Evolutionary conservation across 345 rosid species (phyloP).

Genomic region (Acer campestre): DNA sequence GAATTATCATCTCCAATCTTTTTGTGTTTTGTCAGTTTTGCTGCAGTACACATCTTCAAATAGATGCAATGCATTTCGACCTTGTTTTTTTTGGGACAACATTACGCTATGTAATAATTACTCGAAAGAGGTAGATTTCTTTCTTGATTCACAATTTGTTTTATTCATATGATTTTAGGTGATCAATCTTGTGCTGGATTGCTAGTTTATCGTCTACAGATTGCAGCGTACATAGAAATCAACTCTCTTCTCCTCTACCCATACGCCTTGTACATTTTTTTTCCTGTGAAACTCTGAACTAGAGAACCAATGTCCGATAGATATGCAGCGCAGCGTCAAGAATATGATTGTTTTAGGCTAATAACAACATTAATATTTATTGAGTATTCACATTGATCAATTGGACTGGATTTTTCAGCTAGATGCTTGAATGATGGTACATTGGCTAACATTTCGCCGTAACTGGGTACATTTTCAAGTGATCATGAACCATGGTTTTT

Average conservation of each 20-base stretch:
- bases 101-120: neutral
- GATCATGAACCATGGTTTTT: neutral
- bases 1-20: neutral
- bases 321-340: neutral
- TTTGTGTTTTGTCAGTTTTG: neutral
- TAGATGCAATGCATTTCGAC: conserved; percentile 6
- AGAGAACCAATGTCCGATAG: neutral
- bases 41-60: neutral
- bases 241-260: neutral
- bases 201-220: neutral
- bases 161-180: neutral
- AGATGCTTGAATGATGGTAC: neutral
- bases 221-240: neutral
- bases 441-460: neutral
- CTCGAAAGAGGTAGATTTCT: conserved; percentile 5
- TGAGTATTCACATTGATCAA: neutral
- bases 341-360: neutral
- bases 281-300: neutral
- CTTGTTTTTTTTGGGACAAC: neutral
- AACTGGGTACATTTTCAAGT: neutral
- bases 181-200: neutral
- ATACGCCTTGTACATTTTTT: no score
- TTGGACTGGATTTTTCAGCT: neutral
- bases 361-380: neutral
- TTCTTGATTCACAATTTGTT: neutral